A percentile compares a stretch with the other conserved stretches of the same genome.
Conservation (phyloP, 192 early-diverging fungal species). For the Coemansia guatemalensis region DNA sequence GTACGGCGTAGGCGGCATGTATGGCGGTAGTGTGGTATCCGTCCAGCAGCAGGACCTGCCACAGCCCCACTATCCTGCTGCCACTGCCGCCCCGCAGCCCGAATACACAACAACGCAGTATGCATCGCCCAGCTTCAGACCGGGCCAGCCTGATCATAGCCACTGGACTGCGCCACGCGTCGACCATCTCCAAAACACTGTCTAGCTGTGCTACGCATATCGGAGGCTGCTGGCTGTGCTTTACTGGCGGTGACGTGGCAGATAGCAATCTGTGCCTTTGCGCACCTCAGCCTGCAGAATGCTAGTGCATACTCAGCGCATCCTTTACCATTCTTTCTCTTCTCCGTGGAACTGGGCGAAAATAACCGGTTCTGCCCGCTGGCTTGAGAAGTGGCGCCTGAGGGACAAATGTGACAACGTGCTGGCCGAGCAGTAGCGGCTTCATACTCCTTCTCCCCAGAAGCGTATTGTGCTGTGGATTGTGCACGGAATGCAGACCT, state of each 20-base stretch:
- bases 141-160: background rate
- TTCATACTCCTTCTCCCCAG: background rate
- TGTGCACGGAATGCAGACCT: background rate
- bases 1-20: slow-evolving; percentile 16
- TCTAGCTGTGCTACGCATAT: slow-evolving; percentile 3
- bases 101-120: slow-evolving; percentile 18
- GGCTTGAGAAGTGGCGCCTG: background rate
- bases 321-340: too few species aligned
- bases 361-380: background rate
- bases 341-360: too few species aligned
- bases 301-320: too few species aligned
- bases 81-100: background rate
- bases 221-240: too few species aligned
- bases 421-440: background rate
- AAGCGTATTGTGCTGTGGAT: background rate
- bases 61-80: slow-evolving; percentile 10
- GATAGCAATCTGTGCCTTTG: background rate
- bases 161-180: slow-evolving; percentile 18
- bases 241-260: background rate
- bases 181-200: slow-evolving; percentile 29
- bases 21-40: slow-evolving; percentile 1
- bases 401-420: background rate
- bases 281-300: too few species aligned
- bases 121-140: background rate
- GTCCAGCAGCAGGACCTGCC: slow-evolving; percentile 11